A percentile compares a stretch with the other conserved stretches of the same genome.
Conservation (phyloP, 352 stramenopile species). For the Globisporangium yorkense region DNA sequence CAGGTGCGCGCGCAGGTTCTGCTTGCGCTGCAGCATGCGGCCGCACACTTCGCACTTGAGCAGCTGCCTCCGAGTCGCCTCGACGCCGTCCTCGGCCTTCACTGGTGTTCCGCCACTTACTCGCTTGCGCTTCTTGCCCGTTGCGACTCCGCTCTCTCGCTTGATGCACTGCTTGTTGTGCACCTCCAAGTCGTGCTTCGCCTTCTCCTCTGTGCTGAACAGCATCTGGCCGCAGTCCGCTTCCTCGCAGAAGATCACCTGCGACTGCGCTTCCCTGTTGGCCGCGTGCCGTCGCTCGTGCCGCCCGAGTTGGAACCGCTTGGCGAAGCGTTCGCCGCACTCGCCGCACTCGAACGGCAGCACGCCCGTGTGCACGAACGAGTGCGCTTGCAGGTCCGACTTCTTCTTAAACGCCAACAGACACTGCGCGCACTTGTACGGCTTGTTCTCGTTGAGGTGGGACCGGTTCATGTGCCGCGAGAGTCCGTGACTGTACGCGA, state of each 20-base stretch:
- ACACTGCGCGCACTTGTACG: constrained; percentile 59
- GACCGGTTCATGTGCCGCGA: constrained; percentile 43
- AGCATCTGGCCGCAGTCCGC: constrained; percentile 46
- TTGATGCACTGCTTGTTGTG: constrained; percentile 13
- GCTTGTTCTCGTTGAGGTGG: constrained; percentile 41
- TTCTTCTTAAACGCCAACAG: constrained; percentile 80
- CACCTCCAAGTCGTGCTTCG: constrained; percentile 27
- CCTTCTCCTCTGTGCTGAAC: constrained; percentile 40
- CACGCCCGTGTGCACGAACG: constrained; percentile 72
- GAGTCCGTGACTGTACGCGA: constrained; percentile 68
- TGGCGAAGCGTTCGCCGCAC: constrained; percentile 55
- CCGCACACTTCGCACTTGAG: constrained; percentile 51
- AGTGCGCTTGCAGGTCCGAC: constrained; percentile 62
- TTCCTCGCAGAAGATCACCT: constrained; percentile 44
- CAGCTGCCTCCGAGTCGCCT: constrained; percentile 8
- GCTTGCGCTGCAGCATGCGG: constrained; percentile 38
- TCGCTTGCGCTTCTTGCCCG: constrained; percentile 11
- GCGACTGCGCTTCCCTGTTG: constrained; percentile 20
- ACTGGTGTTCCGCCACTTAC: too few relatives aligned
- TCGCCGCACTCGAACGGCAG: constrained; percentile 63
- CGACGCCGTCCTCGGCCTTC: neutral
- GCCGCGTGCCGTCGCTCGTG: constrained; percentile 39
- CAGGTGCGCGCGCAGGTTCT: constrained; percentile 53
- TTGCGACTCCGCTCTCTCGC: neutral
- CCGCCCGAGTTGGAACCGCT: constrained; percentile 46